Evolutionary conservation across 352 stramenopile species (phyloP).

Genomic region (Globisporangium yorkense): DNA sequence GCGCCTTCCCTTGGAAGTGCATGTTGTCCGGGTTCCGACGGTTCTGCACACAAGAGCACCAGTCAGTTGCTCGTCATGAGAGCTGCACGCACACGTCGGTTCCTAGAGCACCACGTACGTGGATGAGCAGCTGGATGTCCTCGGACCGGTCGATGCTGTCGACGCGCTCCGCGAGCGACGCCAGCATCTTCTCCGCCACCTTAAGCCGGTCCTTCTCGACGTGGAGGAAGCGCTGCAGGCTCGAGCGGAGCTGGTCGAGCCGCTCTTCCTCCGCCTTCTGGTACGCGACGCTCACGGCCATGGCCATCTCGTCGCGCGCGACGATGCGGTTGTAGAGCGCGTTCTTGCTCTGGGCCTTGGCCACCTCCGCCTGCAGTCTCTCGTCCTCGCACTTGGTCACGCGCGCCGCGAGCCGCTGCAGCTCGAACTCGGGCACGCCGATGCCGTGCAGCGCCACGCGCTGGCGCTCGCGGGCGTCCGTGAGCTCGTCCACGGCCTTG

Average conservation of each 20-base stretch:
- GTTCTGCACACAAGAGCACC: slow-evolving; percentile 24
- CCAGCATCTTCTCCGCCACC: slow-evolving; percentile 51
- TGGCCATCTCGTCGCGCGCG: slow-evolving; percentile 84
- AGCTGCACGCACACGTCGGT: neutral
- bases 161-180: slow-evolving; percentile 50
- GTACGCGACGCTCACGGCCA: slow-evolving; percentile 84
- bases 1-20: slow-evolving; percentile 83
- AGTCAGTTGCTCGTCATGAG: neutral
- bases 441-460: slow-evolving; percentile 68
- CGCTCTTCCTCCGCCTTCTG: slow-evolving; percentile 82
- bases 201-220: slow-evolving; percentile 75
- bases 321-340: slow-evolving; percentile 79
- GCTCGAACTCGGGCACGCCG: slow-evolving; percentile 75
- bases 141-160: slow-evolving; percentile 58
- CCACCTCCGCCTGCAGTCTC: slow-evolving; percentile 46
- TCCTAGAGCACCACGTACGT: slow-evolving; percentile 19
- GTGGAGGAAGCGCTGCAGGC: slow-evolving; percentile 62
- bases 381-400: slow-evolving; percentile 62
- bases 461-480: slow-evolving; percentile 55
- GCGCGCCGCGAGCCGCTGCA: slow-evolving; percentile 60
- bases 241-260: slow-evolving; percentile 67
- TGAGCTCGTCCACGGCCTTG: slow-evolving; percentile 37
- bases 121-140: slow-evolving; percentile 81
- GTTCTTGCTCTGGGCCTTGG: slow-evolving; percentile 59
- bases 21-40: slow-evolving; percentile 80